Evolutionary conservation across 495 filamentous ascomycete species (phyloP), one percentile per base, ranked within the genome.

Genomic region (Acidiella bohemica): DNA sequence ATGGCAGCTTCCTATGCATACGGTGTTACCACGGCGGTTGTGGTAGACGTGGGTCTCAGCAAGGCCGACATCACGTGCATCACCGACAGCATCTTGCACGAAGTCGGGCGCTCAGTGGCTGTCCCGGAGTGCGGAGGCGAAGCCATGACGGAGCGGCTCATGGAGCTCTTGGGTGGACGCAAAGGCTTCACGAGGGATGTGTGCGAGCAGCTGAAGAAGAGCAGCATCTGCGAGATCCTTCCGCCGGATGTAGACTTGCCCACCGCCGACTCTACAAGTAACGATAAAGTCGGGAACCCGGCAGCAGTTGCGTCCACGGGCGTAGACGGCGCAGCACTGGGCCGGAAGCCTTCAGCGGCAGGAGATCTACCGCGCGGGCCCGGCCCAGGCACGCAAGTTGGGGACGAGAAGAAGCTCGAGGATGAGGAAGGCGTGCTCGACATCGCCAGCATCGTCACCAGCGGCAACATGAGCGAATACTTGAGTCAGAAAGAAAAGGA

Each of bases 161-260:
- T 72, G 22, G 65, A 78, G 45, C 60, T 93, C 23, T 69, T 97
- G 8, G 65, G 71, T 27, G 46, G 67, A 2, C 32, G 42, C 30
- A 78, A 81, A 54, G 74, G 72, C 0, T 88, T 90, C 48, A 78
- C 74, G 5, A 59, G 76, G 18, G 84, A 93, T 30, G 92, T 95
- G 81, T 90, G 84, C 32, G 92, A 97, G 65, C 84, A 94, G 60
- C 60, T 97, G 39, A 97, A 97, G 67, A 77, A 73, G 53, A 93
- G 76, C 46, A 63, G 74, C 16, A 82, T 96, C 34, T 88, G 86
- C 50, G 90, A 97, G 58, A 76, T 96, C 35, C 65, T 97, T 10
- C 76, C 81, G 1, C 70, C 74, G 3, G 80, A 76, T 17, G 64
- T 67, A 36, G 59, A 76, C 42, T 32, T 80, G 41, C 70, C 75